phyloP scores from a whole-genome alignment of 1,284 basidiomycete genomes.

The Papiliotrema terrestris region DNA sequence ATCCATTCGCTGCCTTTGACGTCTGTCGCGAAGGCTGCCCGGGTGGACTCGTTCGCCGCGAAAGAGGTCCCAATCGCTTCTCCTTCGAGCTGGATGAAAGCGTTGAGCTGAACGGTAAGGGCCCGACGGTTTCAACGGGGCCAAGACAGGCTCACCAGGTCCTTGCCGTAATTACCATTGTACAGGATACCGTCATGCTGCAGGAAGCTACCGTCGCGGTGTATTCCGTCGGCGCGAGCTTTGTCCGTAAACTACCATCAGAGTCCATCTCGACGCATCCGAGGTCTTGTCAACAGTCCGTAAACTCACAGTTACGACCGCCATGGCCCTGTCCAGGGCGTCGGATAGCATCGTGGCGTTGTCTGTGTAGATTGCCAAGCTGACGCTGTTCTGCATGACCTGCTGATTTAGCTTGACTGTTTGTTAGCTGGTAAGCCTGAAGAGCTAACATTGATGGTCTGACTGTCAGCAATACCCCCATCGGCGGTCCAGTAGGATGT shows the following conservation, averaged over 20 bases:
- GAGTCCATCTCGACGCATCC: too few relatives aligned
- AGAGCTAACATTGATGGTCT: too few relatives aligned
- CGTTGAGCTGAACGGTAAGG: constrained; percentile 12
- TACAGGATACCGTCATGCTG: constrained; percentile 62
- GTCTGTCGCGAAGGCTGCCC: constrained; percentile 54
- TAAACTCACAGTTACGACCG: constrained; percentile 8
- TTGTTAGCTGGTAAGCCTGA: too few relatives aligned
- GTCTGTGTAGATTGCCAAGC: constrained; percentile 19
- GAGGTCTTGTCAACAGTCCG: neutral
- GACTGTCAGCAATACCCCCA: too few relatives aligned
- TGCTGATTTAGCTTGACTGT: too few relatives aligned
- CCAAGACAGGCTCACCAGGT: constrained; percentile 52
- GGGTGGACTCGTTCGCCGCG: constrained; percentile 50
- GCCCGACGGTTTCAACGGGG: neutral
- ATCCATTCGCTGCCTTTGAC: constrained; percentile 62
- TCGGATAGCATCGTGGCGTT: constrained; percentile 19
- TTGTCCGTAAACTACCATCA: constrained; percentile 15
- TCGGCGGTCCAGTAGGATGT: too few relatives aligned
- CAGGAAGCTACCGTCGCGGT: constrained; percentile 61
- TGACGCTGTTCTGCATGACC: constrained; percentile 27
- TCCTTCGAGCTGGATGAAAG: constrained; percentile 31
- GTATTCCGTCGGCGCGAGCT: constrained; percentile 57
- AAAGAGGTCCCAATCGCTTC: constrained; percentile 57
- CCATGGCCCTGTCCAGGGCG: constrained; percentile 20
- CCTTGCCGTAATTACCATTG: constrained; percentile 63